A percentile compares a stretch with the other conserved stretches of the same genome.
These are phyloP conservation scores for Neurospora crassa DNA, from an alignment of 2,329 filamentous ascomycete genomes.

Conservation along the genomic window DNA sequence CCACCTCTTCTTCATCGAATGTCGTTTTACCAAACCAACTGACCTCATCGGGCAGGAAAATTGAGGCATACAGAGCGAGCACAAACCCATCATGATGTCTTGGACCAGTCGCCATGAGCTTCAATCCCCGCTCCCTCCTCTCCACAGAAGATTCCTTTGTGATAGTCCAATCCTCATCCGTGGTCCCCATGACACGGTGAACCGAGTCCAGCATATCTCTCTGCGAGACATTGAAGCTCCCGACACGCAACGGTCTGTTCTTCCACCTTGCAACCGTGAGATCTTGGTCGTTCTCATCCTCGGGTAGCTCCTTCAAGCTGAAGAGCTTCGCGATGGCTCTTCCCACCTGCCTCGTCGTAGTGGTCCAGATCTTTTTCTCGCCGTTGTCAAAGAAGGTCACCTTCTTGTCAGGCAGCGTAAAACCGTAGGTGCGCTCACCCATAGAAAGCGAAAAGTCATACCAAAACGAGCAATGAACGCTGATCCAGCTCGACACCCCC, in stretches of 20 bases:
- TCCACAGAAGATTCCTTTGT: conserved; percentile 31
- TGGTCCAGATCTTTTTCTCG: conserved; percentile 42
- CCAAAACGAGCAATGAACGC: conserved; percentile 37
- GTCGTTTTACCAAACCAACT: conserved; percentile 28
- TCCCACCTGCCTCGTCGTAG: conserved; percentile 48
- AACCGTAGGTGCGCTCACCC: conserved; percentile 15
- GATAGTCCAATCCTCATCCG: conserved; percentile 52
- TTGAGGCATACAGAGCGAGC: conserved; percentile 42
- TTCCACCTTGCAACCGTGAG: conserved; percentile 10
- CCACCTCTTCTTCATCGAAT: conserved; percentile 17
- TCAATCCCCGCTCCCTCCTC: conserved; percentile 35
- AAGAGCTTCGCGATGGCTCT: conserved; percentile 31
- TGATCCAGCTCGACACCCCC: conserved; percentile 23
- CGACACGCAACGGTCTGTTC: conserved; percentile 41
- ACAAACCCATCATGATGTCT: not conserved
- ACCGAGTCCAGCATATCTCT: conserved; percentile 55
- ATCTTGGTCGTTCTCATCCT: conserved; percentile 8
- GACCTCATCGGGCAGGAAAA: conserved; percentile 38
- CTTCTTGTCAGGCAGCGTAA: conserved; percentile 17
- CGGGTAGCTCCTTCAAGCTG: conserved; percentile 24
- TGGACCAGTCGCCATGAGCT: conserved; percentile 25
- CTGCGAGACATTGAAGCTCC: conserved; percentile 50
- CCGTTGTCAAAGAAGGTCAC: conserved; percentile 44
- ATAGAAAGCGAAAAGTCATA: conserved; percentile 40
- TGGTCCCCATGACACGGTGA: conserved; percentile 46